phyloP scores from a whole-genome alignment of 2,329 filamentous ascomycete genomes.

The Trichoderma koningiopsis region DNA sequence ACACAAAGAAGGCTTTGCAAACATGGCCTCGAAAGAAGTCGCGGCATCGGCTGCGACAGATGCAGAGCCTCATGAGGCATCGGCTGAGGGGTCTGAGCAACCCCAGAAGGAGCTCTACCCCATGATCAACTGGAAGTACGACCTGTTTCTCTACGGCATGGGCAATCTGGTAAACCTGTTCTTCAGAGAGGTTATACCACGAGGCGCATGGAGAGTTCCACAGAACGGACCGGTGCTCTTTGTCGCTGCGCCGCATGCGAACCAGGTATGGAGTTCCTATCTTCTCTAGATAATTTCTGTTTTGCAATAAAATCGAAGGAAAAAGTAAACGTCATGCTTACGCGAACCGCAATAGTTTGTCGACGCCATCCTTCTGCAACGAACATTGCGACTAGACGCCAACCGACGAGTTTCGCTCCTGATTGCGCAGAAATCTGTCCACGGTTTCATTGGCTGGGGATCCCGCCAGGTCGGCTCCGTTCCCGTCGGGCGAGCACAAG shows the following conservation, averaged over 20 bases:
- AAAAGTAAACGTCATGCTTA: not conserved
- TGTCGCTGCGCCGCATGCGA: conserved; percentile 94
- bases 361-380: conserved; percentile 90
- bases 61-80: conserved; percentile 27
- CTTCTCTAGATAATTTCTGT: not conserved
- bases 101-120: conserved; percentile 61
- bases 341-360: conserved; percentile 70
- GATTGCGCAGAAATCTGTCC: conserved; percentile 93
- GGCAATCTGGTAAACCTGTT: conserved; percentile 91
- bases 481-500: conserved; percentile 89
- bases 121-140: conserved; percentile 75
- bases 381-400: conserved; percentile 82
- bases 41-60: conserved; percentile 31
- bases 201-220: conserved; percentile 93
- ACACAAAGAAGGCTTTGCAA: conserved; percentile 1
- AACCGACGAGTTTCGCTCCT: conserved; percentile 88
- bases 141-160: conserved; percentile 75
- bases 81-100: conserved; percentile 1
- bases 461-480: conserved; percentile 85
- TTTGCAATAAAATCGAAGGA: not conserved
- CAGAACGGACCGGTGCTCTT: conserved; percentile 87
- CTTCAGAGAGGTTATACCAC: conserved; percentile 95
- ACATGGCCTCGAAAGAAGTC: conserved; percentile 30
- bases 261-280: conserved; percentile 65
- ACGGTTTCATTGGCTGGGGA: conserved; percentile 86